Evolutionary conservation across 2,329 filamentous ascomycete species (phyloP), one percentile per base, ranked within the genome.

Genomic region (Bretziella fagacearum): DNA sequence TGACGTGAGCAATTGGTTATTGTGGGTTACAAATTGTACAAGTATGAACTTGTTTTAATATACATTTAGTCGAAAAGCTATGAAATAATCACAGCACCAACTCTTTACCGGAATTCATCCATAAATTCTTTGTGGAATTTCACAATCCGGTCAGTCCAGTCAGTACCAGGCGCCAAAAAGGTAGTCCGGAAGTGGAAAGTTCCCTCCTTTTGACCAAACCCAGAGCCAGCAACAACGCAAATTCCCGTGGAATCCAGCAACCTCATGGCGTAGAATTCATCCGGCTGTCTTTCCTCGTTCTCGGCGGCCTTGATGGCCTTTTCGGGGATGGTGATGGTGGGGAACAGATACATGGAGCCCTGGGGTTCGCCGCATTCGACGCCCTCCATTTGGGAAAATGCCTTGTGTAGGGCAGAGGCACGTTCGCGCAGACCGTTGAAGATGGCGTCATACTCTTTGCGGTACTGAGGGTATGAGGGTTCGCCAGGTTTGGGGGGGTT

Each of bases 261-360:
- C 52, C 77, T 74, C 68, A 93, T 74, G 65, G 82, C 86, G 71
- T 98, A 98, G 67, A 93, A 94, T 63, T 96, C 89, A 57, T 98
- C 91, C 1, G 89, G 66, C 10, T 71, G 68, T 58, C 82, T 81
- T 56, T 77, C 77, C 61, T 86, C 83, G 52, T 79, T 66, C 57
- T 69, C 63, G 29, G 91, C 91, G 13, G 83, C 84, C 54, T 80
- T 79, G 52, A 79, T 64, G 33, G 86, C 91, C 65, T 84, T 84
- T 20, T 65, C 56, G 1, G 91, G 76, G 20, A 98, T 69, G 27
- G 69, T 77, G 65, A 98, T 93, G 56, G 84, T 91, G 20, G 91
- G 91, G 76, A 96, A 98, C 57, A 98, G 81, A 68, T 98, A 98
- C 91, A 98, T 98, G 60, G 83, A 81, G 51, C 91, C 91, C 73